Evolutionary conservation across 352 stramenopile genomes (phyloP), one percentile per base, ranked within the genome.

Genomic region (Globisporangium takayamanum): DNA sequence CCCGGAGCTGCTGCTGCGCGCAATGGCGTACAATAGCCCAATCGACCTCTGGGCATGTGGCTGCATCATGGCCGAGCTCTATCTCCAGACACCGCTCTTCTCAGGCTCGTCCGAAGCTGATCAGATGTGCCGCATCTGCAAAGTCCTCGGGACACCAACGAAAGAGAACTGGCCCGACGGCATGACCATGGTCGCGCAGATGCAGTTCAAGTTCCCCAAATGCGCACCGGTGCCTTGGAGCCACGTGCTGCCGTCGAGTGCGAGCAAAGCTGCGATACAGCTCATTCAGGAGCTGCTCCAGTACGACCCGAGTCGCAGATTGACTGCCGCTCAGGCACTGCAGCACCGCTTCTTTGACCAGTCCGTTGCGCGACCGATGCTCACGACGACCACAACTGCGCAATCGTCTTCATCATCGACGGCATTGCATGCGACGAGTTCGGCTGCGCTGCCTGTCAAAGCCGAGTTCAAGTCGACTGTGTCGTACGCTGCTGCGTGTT

Each of bases 111-210:
- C 74, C 20, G 97, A 99, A 67, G 86, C 94, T 20, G 96, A 99
- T 74, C 91, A 99, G 71, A 86, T 99, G 28, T 92, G 92, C 64
- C 97, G 97, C 36, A 98, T 98, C 60, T 96, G 84, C 75, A 87
- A 81, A 41, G 76, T 98, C n/a, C 66, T 98, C 22, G 94, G 94
- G 7, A 81, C 88, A 6, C 95, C 96, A 2, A 96, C 84, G 0
- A 87, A 87, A 46, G 72, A 89, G 39, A 92, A 46, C 20, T 99
- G 96, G 96, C 72, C 81, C 14, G 94, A 99, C 45, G 95, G 92
- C 45, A 69, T 96, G 44, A 70, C 66, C 39, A 87, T 94, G 51
- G 88, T 92, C 37, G 81, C 84, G 46, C 78, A 94, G 37, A 91
- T 98, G 88, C 80, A 95, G 57, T 96, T 97, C 62, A 82, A 84